A percentile compares a stretch with the other conserved stretches of the same genome.
These are phyloP conservation scores for Triticum urartu DNA, from an alignment of 176 grass and related monocot species.

Conservation along the genomic window DNA sequence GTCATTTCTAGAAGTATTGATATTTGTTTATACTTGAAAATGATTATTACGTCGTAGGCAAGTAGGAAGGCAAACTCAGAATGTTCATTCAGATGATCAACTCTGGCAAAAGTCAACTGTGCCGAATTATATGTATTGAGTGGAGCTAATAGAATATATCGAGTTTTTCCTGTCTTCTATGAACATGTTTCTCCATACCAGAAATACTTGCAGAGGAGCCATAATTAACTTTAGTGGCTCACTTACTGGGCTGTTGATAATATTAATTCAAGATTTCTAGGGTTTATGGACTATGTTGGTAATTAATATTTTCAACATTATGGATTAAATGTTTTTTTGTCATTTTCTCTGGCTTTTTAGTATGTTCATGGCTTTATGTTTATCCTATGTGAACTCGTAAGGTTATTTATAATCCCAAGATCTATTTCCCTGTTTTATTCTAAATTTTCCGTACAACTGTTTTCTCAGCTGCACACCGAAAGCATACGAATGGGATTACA, in stretches of 20 bases:
- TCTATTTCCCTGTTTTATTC: neutral
- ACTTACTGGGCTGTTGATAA: neutral
- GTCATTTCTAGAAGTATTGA: neutral
- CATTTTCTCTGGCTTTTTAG: neutral
- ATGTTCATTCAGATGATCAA: neutral
- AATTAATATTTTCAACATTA: neutral
- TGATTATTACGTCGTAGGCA: neutral
- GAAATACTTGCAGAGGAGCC: neutral
- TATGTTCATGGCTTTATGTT: neutral
- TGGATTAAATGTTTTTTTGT: neutral
- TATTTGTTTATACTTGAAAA: constrained; percentile 21
- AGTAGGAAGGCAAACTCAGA: neutral
- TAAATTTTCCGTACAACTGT: neutral
- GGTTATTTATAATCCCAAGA: neutral
- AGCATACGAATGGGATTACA: constrained; percentile 73
- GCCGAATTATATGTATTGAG: neutral
- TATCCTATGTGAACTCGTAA: neutral
- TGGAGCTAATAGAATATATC: neutral
- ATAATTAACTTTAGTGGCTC: neutral
- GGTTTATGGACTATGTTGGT: neutral
- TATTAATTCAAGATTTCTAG: neutral
- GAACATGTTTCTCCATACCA: neutral
- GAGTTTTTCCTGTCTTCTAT: neutral
- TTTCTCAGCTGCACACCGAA: constrained; percentile 39
- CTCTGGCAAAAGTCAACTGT: neutral